Conservation (phyloP, 441 rosid genomes). For the Gossypium armourianum region DNA sequence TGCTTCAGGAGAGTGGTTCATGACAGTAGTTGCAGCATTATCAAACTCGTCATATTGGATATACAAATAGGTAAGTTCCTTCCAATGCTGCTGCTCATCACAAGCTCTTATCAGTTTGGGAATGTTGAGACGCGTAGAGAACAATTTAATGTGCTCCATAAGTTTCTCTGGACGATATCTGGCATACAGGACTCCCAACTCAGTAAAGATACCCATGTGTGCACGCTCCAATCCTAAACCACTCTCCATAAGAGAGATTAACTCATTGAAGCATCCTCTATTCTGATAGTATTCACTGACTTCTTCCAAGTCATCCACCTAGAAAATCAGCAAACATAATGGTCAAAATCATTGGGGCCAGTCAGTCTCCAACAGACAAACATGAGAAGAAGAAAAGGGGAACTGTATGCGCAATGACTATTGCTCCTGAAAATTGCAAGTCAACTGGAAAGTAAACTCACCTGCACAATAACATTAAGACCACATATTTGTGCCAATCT, state of each 20-base stretch:
- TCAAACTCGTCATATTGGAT: slow-evolving; percentile 92
- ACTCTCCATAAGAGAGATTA: slow-evolving; percentile 98
- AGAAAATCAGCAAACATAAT: not conserved
- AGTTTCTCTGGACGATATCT: slow-evolving; percentile 93
- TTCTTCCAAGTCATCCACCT: slow-evolving; percentile 99
- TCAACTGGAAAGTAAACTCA: slow-evolving; percentile 19
- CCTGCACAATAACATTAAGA: slow-evolving; percentile 90
- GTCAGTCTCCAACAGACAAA: not conserved
- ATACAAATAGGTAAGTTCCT: slow-evolving; percentile 78
- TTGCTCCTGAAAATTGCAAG: not conserved
- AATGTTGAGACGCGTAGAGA: slow-evolving; percentile 93
- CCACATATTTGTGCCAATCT: slow-evolving; percentile 98
- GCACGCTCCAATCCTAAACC: slow-evolving; percentile 97
- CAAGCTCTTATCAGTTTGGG: slow-evolving; percentile 95
- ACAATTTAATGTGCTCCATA: slow-evolving; percentile 97
- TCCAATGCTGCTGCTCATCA: slow-evolving; percentile 99
- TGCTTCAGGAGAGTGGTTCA: slow-evolving; percentile 99
- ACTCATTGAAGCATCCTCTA: slow-evolving; percentile 91
- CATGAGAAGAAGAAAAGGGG: not conserved
- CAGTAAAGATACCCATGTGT: slow-evolving; percentile 98
- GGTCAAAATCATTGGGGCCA: not conserved
- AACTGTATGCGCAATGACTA: not conserved
- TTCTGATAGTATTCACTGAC: slow-evolving; percentile 96
- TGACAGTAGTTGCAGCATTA: slow-evolving; percentile 94
- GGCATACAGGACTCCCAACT: slow-evolving; percentile 93